These are phyloP conservation scores for Juncus effusus DNA, from an alignment of 176 grass and related monocot species.

Conservation along the genomic window DNA sequence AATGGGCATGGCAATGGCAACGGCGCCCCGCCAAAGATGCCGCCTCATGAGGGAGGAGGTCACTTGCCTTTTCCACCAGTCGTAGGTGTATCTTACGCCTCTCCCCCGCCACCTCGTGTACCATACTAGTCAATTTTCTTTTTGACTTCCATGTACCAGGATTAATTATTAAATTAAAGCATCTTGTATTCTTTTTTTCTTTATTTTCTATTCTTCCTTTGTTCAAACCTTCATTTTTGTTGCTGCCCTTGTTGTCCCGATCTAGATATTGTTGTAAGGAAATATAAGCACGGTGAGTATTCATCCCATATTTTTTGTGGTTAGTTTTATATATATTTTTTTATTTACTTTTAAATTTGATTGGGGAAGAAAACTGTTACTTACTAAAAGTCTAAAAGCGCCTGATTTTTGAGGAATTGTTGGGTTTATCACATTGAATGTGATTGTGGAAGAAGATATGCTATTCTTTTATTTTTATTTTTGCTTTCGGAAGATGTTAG, in stretches of 20 bases:
- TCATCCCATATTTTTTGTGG: slow-evolving; percentile 24
- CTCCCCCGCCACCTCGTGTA: slow-evolving; percentile 50
- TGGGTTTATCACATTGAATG: too few relatives aligned
- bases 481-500: too few relatives aligned
- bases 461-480: too few relatives aligned
- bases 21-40: slow-evolving; percentile 28
- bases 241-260: slow-evolving; percentile 11
- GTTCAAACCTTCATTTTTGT: slow-evolving; percentile 4
- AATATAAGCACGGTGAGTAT: slow-evolving; percentile 19
- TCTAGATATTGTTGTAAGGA: slow-evolving; percentile 21
- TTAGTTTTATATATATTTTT: not conserved
- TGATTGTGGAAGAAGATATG: too few relatives aligned
- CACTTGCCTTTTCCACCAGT: slow-evolving; percentile 55
- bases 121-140: slow-evolving; percentile 34
- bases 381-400: too few relatives aligned
- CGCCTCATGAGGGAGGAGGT: slow-evolving; percentile 16
- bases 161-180: slow-evolving; percentile 50
- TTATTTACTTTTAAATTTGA: not conserved
- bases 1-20: slow-evolving; percentile 27
- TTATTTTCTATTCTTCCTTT: slow-evolving; percentile 32
- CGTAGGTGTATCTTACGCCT: slow-evolving; percentile 56
- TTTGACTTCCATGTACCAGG: slow-evolving; percentile 3
- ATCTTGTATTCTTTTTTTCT: slow-evolving; percentile 56
- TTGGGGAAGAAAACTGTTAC: too few relatives aligned
- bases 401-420: too few relatives aligned